Evolutionary conservation across 495 filamentous ascomycete species (phyloP), one percentile per base, ranked within the genome.

Genomic region (Cercophora newfieldiana): DNA sequence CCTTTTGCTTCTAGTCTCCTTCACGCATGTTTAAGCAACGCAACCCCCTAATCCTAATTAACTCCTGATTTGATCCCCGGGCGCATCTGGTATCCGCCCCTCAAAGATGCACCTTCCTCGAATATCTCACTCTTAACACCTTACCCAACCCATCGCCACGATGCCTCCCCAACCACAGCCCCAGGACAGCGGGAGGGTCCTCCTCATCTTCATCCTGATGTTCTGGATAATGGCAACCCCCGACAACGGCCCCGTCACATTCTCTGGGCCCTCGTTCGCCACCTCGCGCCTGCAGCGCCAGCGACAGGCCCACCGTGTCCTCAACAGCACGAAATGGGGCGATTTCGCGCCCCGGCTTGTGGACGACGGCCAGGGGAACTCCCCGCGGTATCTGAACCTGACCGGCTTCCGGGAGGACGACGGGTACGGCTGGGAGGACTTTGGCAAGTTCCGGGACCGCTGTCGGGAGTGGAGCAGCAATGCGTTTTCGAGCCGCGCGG

Each of bases 281-380:
- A 72, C 76, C 29, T 73, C 77, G 56, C 77, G 79, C 29, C 68
- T 82, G 12, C 71, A 71, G 7, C 79, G 75, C 33, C 78, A 93
- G 72, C 80, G 82, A 63, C 76, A 85, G 65, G 86, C 86, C 51
- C 83, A 93, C 58, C 78, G 79, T 33, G 74, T 92, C 30, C 79
- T 97, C 25, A 91, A 92, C 71, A 84, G 80, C 66, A 89, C 91
- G 21, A 78, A 79, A 66, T 95, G 92, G 84, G 87, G 88, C 62
- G 90, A 91, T 74, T 91, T 95, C 65, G 75, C 88, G 62, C 84
- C 88, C 4, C 71, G 69, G 24, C 71, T 64, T 33, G 62, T 67
- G 48, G 69, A 73, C 25, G 73, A 75, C 69, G 63, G 68, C 56
- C 70, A 59, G 22, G 68, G 62, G 29, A 66, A 19, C 58, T 65